Evolutionary conservation across 2,329 filamentous ascomycete genomes (phyloP), one percentile per base, ranked within the genome.

Genomic region (Aspergillus bombycis): DNA sequence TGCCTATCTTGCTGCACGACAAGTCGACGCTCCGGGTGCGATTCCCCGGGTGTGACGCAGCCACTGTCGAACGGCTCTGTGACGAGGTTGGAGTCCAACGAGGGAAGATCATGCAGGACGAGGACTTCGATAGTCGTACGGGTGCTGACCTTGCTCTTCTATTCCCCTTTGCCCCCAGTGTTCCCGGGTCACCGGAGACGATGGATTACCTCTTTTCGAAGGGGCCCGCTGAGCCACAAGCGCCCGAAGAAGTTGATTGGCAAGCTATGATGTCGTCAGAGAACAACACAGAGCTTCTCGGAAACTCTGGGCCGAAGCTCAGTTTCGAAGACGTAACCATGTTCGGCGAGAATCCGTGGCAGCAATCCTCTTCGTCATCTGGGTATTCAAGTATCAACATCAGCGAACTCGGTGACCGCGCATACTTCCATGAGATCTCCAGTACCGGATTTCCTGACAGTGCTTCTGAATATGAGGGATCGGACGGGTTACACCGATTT

Each of bases 31-130:
- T 97, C 4, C 88, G 93, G 38, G 88, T 98, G 2, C 90, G 93
- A 34, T 98, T 99, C 73, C 93, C 94, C 0, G 95, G 95, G 3
- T 94, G 95, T 65, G 94, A 98, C 72, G 88, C 88, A 0, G 87
- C 89, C 19, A 92, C 91, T 0, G 91, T 97, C 0, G 92, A 96
- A 74, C 83, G 85, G 3, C 84, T 99, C 1, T 97, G 94, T 75
- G 88, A 92, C 54, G 95, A 99, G 75, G 85, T 96, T 12, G 91
- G 91, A n/a, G 85, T 99, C 9, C 88, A 89, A 66, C 86, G 93
- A 59, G 95, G 95, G 1, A 81, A 91, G 4, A 86, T 98, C 4
- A 82, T 85, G 14, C 90, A 98, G 79, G 95, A 98, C 67, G 83
- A 85, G 36, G 88, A 90, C 21, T 96, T 96, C 70, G 87, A 92